Evolutionary conservation across 2,329 filamentous ascomycete genomes (phyloP).

Genomic region (Claviceps sp.): DNA sequence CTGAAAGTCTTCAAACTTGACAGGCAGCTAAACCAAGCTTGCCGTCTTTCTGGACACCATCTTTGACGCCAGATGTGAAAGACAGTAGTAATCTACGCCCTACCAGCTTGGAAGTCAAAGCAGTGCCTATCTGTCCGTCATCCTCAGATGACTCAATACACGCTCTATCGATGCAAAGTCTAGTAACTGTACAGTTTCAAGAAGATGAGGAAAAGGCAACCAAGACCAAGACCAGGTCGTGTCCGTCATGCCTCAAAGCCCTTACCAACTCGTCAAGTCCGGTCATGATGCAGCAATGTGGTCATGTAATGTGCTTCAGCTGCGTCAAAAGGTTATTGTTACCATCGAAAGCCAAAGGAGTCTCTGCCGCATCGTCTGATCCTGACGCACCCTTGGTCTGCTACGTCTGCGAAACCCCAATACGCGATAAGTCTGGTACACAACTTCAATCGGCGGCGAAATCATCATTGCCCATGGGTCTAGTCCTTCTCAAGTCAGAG

Average conservation of each 20-base stretch:
- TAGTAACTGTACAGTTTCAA: constrained; percentile 65
- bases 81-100: constrained; percentile 34
- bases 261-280: constrained; percentile 74
- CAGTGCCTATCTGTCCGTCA: constrained; percentile 62
- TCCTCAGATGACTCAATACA: constrained; percentile 56
- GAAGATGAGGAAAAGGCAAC: constrained; percentile 45
- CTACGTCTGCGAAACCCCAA: constrained; percentile 74
- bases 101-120: constrained; percentile 48
- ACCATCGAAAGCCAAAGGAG: constrained; percentile 30
- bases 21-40: constrained; percentile 51
- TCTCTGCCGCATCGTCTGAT: constrained; percentile 18
- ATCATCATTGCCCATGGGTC: constrained; percentile 50
- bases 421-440: constrained; percentile 39
- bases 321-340: constrained; percentile 78
- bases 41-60: constrained; percentile 88
- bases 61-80: constrained; percentile 51
- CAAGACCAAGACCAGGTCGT: constrained; percentile 37
- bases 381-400: constrained; percentile 42
- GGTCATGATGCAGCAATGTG: constrained; percentile 73
- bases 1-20: constrained; percentile 24
- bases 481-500: constrained; percentile 71
- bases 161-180: constrained; percentile 60
- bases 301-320: constrained; percentile 77
- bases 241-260: constrained; percentile 74
- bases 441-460: constrained; percentile 35